These are phyloP conservation scores for Dactylellina leptospora DNA, from an alignment of 2,329 filamentous ascomycete species.

Conservation along the genomic window DNA sequence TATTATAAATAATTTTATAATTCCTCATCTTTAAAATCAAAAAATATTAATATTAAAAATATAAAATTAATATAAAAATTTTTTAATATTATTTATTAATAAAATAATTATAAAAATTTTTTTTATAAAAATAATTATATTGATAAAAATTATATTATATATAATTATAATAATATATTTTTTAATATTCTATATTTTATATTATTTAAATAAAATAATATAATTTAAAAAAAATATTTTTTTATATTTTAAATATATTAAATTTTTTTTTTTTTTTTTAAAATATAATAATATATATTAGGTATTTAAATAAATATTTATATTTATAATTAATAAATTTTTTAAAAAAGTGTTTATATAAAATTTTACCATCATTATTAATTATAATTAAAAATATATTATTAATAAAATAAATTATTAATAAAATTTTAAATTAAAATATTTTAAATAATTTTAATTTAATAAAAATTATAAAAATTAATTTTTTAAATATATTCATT, in stretches of 20 bases:
- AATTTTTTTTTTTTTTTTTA: background rate
- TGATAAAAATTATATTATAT: slow-evolving; percentile 1
- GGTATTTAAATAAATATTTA: no score
- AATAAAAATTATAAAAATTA: background rate
- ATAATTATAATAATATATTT: background rate
- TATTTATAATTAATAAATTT: background rate
- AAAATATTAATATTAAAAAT: background rate
- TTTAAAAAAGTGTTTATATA: background rate
- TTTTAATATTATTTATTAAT: background rate
- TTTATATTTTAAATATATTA: background rate
- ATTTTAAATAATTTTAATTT: background rate
- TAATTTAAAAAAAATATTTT: background rate
- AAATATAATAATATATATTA: no score
- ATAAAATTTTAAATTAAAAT: background rate
- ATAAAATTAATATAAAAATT: background rate
- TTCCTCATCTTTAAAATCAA: background rate
- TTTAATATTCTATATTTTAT: slow-evolving; percentile 1
- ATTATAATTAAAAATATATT: background rate
- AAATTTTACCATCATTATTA: background rate
- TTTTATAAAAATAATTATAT: background rate
- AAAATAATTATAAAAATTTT: background rate
- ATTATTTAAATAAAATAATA: background rate
- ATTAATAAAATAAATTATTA: background rate
- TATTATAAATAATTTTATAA: background rate
- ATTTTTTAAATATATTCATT: background rate